Evolutionary conservation across 495 filamentous ascomycete genomes (phyloP).

Genomic region (Annulohypoxylon bovei): DNA sequence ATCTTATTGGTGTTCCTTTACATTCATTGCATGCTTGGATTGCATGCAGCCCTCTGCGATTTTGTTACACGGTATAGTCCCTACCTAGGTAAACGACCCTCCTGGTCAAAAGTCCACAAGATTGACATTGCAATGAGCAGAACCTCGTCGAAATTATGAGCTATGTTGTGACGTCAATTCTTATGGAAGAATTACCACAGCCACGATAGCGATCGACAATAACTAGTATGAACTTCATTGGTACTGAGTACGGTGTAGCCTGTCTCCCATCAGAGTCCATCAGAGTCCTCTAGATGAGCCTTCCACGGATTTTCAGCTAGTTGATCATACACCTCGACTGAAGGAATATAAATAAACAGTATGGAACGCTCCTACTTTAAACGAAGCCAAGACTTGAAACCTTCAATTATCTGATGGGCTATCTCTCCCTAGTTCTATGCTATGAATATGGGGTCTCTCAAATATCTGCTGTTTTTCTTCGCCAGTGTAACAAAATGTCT

Average conservation of each 20-base stretch:
- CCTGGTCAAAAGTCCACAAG: neutral
- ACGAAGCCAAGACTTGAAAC: neutral
- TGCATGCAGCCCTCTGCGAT: no score
- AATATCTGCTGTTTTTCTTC: neutral
- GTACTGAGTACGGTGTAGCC: neutral
- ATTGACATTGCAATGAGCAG: neutral
- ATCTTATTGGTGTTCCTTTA: neutral
- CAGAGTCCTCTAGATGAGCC: neutral
- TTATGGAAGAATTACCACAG: neutral
- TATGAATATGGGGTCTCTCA: neutral
- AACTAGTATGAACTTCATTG: neutral
- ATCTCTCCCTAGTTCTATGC: neutral
- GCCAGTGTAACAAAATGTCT: neutral
- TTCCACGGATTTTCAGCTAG: neutral
- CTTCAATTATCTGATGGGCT: neutral
- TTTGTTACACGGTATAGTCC: neutral
- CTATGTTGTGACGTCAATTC: conserved; percentile 1
- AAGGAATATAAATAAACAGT: neutral
- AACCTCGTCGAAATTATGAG: neutral
- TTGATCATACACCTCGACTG: neutral
- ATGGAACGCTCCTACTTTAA: no score
- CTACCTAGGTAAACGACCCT: no score
- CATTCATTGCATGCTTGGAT: neutral
- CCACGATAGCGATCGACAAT: neutral
- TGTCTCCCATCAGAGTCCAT: neutral